Conservation (phyloP, 2,329 filamentous ascomycete genomes). For the Aspergillus tanneri region DNA sequence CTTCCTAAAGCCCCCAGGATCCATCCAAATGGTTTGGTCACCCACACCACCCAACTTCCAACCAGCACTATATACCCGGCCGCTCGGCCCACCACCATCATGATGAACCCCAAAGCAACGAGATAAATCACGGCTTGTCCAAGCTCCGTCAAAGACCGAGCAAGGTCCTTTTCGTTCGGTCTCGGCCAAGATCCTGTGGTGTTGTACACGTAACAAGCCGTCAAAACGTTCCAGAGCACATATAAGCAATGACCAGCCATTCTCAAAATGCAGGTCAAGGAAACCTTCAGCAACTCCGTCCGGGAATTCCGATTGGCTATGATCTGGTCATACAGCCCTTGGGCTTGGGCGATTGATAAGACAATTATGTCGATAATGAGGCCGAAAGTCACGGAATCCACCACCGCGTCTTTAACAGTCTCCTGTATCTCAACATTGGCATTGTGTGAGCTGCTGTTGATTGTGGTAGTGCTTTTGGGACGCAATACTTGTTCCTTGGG, state of each 20-base stretch:
- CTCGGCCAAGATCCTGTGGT: slow-evolving; percentile 33
- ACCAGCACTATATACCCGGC: slow-evolving; percentile 35
- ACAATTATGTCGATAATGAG: slow-evolving; percentile 33
- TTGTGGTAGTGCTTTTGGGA: too few relatives aligned
- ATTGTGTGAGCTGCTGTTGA: background rate
- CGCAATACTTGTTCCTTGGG: slow-evolving; percentile 3
- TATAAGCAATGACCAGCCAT: slow-evolving; percentile 35
- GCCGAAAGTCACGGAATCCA: slow-evolving; percentile 26
- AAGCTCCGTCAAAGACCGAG: slow-evolving; percentile 30
- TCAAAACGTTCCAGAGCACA: slow-evolving; percentile 27
- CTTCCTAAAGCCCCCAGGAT: slow-evolving; percentile 29
- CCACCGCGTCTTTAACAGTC: slow-evolving; percentile 12
- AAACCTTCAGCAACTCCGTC: slow-evolving; percentile 16
- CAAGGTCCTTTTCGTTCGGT: slow-evolving; percentile 29
- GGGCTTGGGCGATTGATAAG: slow-evolving; percentile 29
- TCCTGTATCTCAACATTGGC: background rate
- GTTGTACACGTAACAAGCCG: slow-evolving; percentile 31
- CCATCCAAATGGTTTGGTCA: slow-evolving; percentile 36
- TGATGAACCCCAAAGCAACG: slow-evolving; percentile 32
- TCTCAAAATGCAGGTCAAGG: slow-evolving; percentile 26
- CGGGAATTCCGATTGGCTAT: slow-evolving; percentile 27
- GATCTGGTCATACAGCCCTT: slow-evolving; percentile 21
- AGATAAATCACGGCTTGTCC: slow-evolving; percentile 37
- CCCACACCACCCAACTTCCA: slow-evolving; percentile 39
- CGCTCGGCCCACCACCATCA: slow-evolving; percentile 31